Evolutionary conservation across 2,329 filamentous ascomycete species (phyloP).

Genomic region (Hirsutella minnesotensis): DNA sequence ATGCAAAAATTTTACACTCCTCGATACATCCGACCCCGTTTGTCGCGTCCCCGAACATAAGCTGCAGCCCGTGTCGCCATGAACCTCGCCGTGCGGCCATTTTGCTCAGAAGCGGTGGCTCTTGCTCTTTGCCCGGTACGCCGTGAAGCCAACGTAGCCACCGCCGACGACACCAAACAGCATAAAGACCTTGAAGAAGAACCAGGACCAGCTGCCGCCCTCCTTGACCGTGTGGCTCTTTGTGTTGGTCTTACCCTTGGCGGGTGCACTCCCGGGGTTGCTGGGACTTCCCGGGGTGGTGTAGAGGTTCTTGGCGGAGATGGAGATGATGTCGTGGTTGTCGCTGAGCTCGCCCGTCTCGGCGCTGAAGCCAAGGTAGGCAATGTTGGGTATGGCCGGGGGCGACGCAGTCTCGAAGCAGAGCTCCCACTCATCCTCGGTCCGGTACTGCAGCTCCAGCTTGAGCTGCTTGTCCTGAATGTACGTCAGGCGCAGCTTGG

Average conservation of each 20-base stretch:
- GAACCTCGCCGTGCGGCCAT: too few species aligned
- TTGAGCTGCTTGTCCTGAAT: conserved; percentile 90
- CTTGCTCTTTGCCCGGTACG: conserved; percentile 59
- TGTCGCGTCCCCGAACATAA: neutral
- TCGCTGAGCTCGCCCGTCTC: conserved; percentile 95
- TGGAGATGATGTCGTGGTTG: conserved; percentile 90
- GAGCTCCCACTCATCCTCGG: conserved; percentile 72
- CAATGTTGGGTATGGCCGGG: conserved; percentile 66
- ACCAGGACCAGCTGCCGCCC: conserved; percentile 46
- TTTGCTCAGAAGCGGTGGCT: conserved; percentile 40
- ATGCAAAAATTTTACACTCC: neutral
- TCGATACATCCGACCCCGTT: too few species aligned
- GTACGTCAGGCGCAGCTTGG: conserved; percentile 82
- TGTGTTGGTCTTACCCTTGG: conserved; percentile 20
- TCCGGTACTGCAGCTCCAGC: conserved; percentile 90
- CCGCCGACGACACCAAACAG: conserved; percentile 60
- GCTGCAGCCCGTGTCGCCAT: neutral
- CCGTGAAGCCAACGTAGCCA: conserved; percentile 75
- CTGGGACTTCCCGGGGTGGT: conserved; percentile 31
- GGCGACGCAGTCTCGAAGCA: conserved; percentile 70
- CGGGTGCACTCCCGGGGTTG: conserved; percentile 22
- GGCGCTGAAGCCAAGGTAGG: conserved; percentile 66
- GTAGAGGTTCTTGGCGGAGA: conserved; percentile 84
- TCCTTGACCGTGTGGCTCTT: conserved; percentile 24
- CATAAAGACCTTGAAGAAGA: conserved; percentile 71